A percentile compares a stretch with the other conserved stretches of the same genome.
Evolutionary conservation across 116 monocot species (phyloP).

Genomic region (Thalassia testudinum): DNA sequence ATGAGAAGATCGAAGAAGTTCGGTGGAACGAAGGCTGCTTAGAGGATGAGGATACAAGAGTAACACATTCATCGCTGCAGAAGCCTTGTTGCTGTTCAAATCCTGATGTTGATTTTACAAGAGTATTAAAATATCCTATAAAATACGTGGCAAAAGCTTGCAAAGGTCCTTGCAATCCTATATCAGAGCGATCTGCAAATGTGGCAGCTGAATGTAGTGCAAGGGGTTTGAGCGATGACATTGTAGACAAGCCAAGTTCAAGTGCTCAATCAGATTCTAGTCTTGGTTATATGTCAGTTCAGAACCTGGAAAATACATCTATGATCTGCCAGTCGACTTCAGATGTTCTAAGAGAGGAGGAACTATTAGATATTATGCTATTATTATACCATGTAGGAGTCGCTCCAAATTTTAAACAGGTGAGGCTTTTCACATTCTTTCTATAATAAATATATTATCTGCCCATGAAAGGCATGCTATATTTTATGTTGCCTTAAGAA

Average conservation of each 20-base stretch:
- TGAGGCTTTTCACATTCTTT: constrained; percentile 15
- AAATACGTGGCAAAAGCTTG: constrained; percentile 29
- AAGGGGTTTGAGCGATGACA: constrained; percentile 59
- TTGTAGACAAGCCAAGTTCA: constrained; percentile 64
- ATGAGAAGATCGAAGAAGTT: constrained; percentile 35
- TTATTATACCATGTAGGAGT: constrained; percentile 77
- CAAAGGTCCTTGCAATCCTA: constrained; percentile 31
- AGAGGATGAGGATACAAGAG: constrained; percentile 42
- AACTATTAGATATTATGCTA: constrained; percentile 72
- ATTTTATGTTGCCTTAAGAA: too few species aligned
- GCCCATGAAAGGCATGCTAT: too few species aligned
- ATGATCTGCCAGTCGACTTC: constrained; percentile 27
- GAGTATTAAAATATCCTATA: constrained; percentile 24
- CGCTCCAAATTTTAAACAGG: constrained; percentile 78
- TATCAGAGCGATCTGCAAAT: constrained; percentile 41
- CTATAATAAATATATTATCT: too few species aligned
- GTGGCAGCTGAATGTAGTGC: constrained; percentile 54
- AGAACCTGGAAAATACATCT: constrained; percentile 23
- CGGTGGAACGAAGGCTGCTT: constrained; percentile 76
- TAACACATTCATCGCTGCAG: constrained; percentile 69
- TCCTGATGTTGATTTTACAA: constrained; percentile 28
- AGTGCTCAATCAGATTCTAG: constrained; percentile 40
- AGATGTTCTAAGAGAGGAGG: constrained; percentile 60
- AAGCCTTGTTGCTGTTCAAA: constrained; percentile 82
- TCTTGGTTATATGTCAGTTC: constrained; percentile 32